Evolutionary conservation across 176 grass and related monocot genomes (phyloP), one percentile per base, ranked within the genome.

Genomic region (Sorghum bicolor): DNA sequence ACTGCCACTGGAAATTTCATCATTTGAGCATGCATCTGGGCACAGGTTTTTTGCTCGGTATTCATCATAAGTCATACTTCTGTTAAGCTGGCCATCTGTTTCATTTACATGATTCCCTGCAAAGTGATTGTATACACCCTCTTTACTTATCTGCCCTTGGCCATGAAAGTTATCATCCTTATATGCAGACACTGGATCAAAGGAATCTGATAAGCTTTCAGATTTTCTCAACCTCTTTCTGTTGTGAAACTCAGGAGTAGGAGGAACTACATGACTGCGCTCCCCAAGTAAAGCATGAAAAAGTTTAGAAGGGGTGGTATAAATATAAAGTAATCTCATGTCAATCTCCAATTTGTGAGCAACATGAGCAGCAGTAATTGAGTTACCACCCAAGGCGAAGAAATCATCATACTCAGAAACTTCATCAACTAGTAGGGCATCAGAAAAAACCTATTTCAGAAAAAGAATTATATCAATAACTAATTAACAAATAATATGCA

Each of bases 331-430:
- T 31, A 94, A 53, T 76, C 88, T 87, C 92, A 98, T 94, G 80
- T 98, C 88, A 58, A 97, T 91, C 45, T 80, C 88, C 80, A 98
- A 86, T 64, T 90, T 91, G 80, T 98, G 87, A 7, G 92, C 86
- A 37, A 87, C 82, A 75, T 93, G 92, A 6, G 95, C 95, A 9
- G 95, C 92, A 84, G 88, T 88, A 82, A 98, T 88, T 84, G 95
- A 98, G 85, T 91, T 86, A 86, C 95, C 92, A 43, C 95, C 95
- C 82, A 90, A 79, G 26, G 71, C 24, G 37, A 98, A 98, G 84
- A 98, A 98, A 83, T 94, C 90, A 86, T 94, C 95, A 88, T 74
- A 71, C 8, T 98, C 92, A 7, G 86, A 90, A 88, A 98, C 83
- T 90, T 93, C 88, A 72, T 89, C 53, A 76, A 95, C 74, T 38